Evolutionary conservation across 257 asterid species (phyloP).

Genomic region (Prunella vulgaris): DNA sequence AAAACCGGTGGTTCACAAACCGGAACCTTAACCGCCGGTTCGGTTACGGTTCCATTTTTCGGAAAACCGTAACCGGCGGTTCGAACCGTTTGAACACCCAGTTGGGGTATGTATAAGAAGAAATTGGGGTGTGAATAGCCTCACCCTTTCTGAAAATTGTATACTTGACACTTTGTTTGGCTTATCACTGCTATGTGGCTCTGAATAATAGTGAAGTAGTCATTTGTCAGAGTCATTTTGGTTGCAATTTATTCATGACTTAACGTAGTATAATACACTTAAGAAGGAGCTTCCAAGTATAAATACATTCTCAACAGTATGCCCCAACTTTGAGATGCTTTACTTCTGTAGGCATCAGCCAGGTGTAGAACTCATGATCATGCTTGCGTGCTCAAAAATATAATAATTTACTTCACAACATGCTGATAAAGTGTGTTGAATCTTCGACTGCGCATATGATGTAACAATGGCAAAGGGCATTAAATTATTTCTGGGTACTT

Average conservation of each 20-base stretch:
- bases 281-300: neutral
- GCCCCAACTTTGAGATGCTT: too few species aligned
- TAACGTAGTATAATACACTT: neutral
- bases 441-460: neutral
- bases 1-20: too few species aligned
- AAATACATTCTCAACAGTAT: too few species aligned
- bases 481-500: too few species aligned
- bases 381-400: neutral
- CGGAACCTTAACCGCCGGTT: too few species aligned
- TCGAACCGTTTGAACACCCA: too few species aligned
- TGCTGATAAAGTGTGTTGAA: neutral
- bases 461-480: neutral
- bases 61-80: too few species aligned
- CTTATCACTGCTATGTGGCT: neutral
- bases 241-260: neutral
- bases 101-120: too few species aligned
- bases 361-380: neutral
- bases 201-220: neutral
- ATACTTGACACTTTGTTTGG: neutral
- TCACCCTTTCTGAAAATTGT: slow-evolving; percentile 8
- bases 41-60: too few species aligned
- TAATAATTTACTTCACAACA: neutral
- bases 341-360: neutral
- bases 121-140: too few species aligned
- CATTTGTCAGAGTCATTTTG: slow-evolving; percentile 1